phyloP scores from a whole-genome alignment of 495 filamentous ascomycete genomes.

The Aspergillus sclerotiicarbonarius region DNA sequence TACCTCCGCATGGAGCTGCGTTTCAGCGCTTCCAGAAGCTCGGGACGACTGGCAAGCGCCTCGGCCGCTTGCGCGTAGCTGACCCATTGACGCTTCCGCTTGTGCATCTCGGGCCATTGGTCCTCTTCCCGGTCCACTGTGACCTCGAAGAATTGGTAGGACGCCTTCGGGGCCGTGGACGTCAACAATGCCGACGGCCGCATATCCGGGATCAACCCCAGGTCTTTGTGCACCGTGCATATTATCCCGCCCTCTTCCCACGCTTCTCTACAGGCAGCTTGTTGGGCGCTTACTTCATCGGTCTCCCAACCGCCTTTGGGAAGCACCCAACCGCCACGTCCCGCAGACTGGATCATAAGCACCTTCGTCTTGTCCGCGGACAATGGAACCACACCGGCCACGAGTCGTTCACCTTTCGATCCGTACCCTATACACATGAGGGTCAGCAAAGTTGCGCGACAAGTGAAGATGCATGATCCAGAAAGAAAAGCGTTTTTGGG shows the following conservation, averaged over 20 bases:
- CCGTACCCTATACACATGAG: slow-evolving; percentile 69
- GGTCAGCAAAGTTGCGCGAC: slow-evolving; percentile 15
- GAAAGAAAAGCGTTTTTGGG: background rate
- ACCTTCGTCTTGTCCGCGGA: slow-evolving; percentile 74
- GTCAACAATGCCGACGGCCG: slow-evolving; percentile 56
- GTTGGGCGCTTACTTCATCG: slow-evolving; percentile 71
- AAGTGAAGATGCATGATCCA: background rate
- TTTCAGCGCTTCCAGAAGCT: slow-evolving; percentile 82
- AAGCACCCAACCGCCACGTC: slow-evolving; percentile 88
- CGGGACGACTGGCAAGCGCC: slow-evolving; percentile 74
- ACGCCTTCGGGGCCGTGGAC: slow-evolving; percentile 67
- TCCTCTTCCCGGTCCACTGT: slow-evolving; percentile 75
- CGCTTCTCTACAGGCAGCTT: slow-evolving; percentile 77
- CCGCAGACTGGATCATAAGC: slow-evolving; percentile 87
- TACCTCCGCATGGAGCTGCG: slow-evolving; percentile 71
- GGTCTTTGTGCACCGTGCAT: slow-evolving; percentile 74
- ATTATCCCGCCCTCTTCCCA: slow-evolving; percentile 97
- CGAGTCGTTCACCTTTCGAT: slow-evolving; percentile 86
- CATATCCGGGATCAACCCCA: slow-evolving; percentile 81
- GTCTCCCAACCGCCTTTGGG: slow-evolving; percentile 98
- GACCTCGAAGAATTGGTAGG: slow-evolving; percentile 88
- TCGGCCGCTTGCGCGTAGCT: slow-evolving; percentile 75
- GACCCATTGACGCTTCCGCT: slow-evolving; percentile 87
- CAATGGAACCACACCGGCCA: slow-evolving; percentile 89
- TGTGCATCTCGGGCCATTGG: slow-evolving; percentile 93